A percentile compares a stretch with the other conserved stretches of the same genome.
phyloP scores from a whole-genome alignment of 768 basidiomycete genomes.

The Tubosaeta sp. region DNA sequence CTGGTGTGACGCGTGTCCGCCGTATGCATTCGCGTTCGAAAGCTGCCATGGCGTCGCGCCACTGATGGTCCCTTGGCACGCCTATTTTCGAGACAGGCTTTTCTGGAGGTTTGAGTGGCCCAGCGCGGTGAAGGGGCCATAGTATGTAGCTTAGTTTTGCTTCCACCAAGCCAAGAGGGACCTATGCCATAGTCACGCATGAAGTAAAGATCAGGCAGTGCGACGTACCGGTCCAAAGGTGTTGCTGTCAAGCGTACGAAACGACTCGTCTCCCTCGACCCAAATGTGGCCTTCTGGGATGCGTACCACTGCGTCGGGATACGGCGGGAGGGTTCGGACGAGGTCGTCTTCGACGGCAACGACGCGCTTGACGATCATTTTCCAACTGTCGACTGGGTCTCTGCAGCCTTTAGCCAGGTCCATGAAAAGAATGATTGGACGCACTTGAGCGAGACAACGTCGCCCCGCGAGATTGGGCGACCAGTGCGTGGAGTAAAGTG shows the following conservation, averaged over 20 bases:
- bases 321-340: conserved; percentile 67
- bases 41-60: conserved; percentile 28
- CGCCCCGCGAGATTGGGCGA: conserved; percentile 45
- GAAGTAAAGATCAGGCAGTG: too few relatives aligned
- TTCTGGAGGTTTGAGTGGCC: conserved; percentile 29
- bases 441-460: conserved; percentile 63
- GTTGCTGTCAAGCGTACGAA: conserved; percentile 66
- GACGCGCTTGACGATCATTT: conserved; percentile 62
- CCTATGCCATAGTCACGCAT: conserved; percentile 2
- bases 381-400: conserved; percentile 53
- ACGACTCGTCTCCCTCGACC: conserved; percentile 53
- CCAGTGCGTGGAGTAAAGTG: conserved; percentile 39
- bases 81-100: conserved; percentile 15
- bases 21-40: conserved; percentile 28
- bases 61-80: conserved; percentile 18
- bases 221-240: conserved; percentile 59
- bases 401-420: conserved; percentile 30
- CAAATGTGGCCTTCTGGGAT: conserved; percentile 66
- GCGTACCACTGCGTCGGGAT: conserved; percentile 47
- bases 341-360: conserved; percentile 58
- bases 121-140: conserved; percentile 51
- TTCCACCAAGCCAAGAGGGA: conserved; percentile 48
- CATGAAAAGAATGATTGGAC: conserved; percentile 1
- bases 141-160: conserved; percentile 46
- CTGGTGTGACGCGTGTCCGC: conserved; percentile 17